Conservation (phyloP, 1,284 basidiomycete species). For the Ceratobasidium sp. region DNA sequence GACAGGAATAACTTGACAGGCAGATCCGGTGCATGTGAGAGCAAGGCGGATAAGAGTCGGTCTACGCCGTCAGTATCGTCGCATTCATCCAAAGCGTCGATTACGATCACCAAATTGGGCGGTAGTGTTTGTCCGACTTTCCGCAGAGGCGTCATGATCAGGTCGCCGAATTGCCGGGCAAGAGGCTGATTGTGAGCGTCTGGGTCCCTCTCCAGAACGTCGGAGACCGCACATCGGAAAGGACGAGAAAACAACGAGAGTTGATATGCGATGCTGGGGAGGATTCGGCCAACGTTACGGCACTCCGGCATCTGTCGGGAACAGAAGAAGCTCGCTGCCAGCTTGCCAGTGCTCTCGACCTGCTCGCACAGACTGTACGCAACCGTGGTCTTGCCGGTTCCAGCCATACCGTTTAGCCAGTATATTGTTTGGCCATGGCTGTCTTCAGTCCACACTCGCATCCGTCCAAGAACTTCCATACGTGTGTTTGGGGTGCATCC, state of each 20-base stretch:
- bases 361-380: not conserved
- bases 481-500: constrained; percentile 47
- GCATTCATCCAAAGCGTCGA: constrained; percentile 21
- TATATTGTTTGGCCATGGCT: constrained; percentile 34
- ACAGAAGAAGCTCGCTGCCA: constrained; percentile 17
- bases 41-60: not conserved
- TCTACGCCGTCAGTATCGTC: not conserved
- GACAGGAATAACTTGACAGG: constrained; percentile 8
- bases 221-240: not conserved
- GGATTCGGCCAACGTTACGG: not conserved
- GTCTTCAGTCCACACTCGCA: constrained; percentile 45
- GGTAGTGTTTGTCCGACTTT: not conserved
- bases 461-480: constrained; percentile 44
- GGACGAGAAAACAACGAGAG: not conserved
- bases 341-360: not conserved
- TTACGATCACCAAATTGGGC: not conserved
- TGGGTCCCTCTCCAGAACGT: not conserved
- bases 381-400: not conserved
- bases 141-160: not conserved
- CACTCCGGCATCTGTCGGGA: not conserved
- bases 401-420: constrained; percentile 28
- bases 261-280: constrained; percentile 15
- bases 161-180: not conserved
- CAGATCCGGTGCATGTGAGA: not conserved
- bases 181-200: not conserved